Base-by-base conservation (phyloP, 108 stramenopile genomes). In the Fistulifera solaris region DNA sequence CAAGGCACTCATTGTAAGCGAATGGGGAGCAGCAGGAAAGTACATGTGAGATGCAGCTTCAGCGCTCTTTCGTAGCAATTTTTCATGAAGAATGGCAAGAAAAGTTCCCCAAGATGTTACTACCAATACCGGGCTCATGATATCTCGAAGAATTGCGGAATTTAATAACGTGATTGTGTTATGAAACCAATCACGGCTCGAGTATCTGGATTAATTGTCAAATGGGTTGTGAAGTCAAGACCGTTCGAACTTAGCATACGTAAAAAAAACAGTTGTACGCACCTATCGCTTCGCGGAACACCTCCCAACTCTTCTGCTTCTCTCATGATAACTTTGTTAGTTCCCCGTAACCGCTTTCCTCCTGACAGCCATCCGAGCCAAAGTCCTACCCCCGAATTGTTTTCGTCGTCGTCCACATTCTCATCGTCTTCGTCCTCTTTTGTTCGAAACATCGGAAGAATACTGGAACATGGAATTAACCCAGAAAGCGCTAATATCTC, bases 191-290 rank as follows among this genome's bases (percentile, higher is more conserved):
- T 94, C 95, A 7, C 66, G 56, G 41, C 40, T 39, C 0, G 77
- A 66, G 61, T 78, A 78, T 23, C n/a, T n/a, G n/a, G n/a, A n/a
- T n/a, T 96, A 23, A 35, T 72, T 3, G 90, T 76, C 4, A 78
- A 91, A 77, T 72, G 77, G 61, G 23, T 64, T 14, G 50, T 94
- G 38, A 73, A 75, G 15, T 19, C 57, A 8, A 49, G 69, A 16
- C 53, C 93, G 26, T 93, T 94, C 65, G 93, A 87, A 5, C 80
- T 94, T 53, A 22, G 56, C 14, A 81, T 96, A 82, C 59, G 60
- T 28, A 80, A 94, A 53, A 68, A 58, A 22, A 44, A 54, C 7
- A 40, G n/a, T n/a, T n/a, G n/a, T n/a, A n/a, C n/a, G n/a, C n/a
- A n/a, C n/a, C 77, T 61, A 64, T 73, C 72, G 17, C 68, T 57